Evolutionary conservation across 805 yeast genomes (phyloP).

Genomic region (Wickerhamomyces canadensis): DNA sequence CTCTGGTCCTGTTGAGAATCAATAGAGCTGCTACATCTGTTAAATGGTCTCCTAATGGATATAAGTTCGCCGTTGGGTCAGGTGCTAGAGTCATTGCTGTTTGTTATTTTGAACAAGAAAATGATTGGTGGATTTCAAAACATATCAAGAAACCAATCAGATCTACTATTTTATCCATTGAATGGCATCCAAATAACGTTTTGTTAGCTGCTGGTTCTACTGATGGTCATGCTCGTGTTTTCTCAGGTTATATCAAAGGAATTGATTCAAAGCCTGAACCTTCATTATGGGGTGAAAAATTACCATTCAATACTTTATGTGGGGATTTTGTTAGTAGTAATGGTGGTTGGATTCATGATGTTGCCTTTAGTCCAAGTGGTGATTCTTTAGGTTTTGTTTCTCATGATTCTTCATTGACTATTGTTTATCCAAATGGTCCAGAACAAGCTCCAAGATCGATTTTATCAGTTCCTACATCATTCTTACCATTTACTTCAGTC

Average conservation of each 20-base stretch:
- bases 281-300: conserved; percentile 87
- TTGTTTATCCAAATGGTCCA: conserved; percentile 71
- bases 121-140: conserved; percentile 99
- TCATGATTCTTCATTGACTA: conserved; percentile 79
- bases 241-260: conserved; percentile 84
- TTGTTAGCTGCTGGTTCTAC: conserved; percentile 87
- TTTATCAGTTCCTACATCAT: conserved; percentile 52
- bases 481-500: conserved; percentile 76
- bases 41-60: conserved; percentile 93
- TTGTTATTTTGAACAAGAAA: conserved; percentile 92
- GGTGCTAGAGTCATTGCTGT: conserved; percentile 92
- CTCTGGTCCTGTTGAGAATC: conserved; percentile 86
- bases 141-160: conserved; percentile 94
- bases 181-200: conserved; percentile 93
- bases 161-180: conserved; percentile 75
- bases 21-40: conserved; percentile 94
- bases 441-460: conserved; percentile 61
- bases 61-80: conserved; percentile 94
- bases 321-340: conserved; percentile 69
- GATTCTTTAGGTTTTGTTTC: conserved; percentile 74
- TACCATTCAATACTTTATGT: conserved; percentile 89
- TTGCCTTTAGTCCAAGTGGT: conserved; percentile 76
- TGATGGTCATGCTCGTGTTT: conserved; percentile 87
- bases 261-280: conserved; percentile 79
- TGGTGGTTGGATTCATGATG: conserved; percentile 91